Evolutionary conservation across 139 green algal genomes (phyloP).

Genomic region (Closterium sp.): DNA sequence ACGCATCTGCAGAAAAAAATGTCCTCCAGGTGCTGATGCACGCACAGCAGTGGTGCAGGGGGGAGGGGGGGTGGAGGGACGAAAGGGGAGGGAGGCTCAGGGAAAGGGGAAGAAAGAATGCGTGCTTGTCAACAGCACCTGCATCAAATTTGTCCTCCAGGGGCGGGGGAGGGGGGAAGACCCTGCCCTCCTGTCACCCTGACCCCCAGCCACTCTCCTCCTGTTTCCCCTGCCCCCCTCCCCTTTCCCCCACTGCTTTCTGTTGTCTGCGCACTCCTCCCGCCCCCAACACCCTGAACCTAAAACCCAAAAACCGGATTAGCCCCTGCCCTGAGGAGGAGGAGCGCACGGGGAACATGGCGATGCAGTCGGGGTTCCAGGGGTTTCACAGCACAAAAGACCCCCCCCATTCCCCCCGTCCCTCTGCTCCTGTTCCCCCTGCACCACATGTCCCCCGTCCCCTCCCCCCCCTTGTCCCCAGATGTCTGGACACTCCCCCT

Average conservation of each 20-base stretch:
- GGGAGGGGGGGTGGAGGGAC: no score
- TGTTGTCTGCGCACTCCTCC: neutral
- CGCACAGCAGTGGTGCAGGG: no score
- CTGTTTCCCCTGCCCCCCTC: no score
- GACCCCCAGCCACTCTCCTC: no score
- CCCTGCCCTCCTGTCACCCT: no score
- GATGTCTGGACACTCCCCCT: neutral
- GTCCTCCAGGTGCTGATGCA: conserved; percentile 25
- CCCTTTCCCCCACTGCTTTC: conserved; percentile 18
- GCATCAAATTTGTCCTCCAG: conserved; percentile 17
- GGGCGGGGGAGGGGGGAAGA: neutral
- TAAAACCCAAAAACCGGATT: neutral
- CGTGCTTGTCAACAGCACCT: neutral
- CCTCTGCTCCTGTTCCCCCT: no score
- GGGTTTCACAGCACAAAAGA: no score
- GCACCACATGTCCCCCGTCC: no score
- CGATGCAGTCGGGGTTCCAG: conserved; percentile 16
- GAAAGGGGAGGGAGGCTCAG: neutral
- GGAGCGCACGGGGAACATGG: conserved; percentile 1
- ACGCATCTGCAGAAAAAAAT: conserved; percentile 18
- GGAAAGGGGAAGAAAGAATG: no score
- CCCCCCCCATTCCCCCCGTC: no score
- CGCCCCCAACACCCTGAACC: neutral
- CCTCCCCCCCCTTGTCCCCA: conserved; percentile 13
- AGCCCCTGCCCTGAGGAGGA: neutral